phyloP scores from a whole-genome alignment of 2,329 filamentous ascomycete species.

The Paraconiothyrium sp. region DNA sequence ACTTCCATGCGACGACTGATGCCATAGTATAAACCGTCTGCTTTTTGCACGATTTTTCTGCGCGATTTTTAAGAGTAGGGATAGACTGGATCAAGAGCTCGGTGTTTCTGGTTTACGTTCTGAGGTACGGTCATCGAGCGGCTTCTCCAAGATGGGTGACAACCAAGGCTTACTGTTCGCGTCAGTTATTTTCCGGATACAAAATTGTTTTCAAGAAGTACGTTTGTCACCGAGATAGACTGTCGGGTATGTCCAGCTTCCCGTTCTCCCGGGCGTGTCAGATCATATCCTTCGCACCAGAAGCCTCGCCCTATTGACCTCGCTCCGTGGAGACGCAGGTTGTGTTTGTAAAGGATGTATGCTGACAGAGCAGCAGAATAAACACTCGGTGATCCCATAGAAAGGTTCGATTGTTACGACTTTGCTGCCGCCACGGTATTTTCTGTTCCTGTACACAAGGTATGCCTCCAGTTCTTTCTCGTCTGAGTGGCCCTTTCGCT shows the following conservation, averaged over 20 bases:
- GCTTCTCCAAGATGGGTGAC: slow-evolving; percentile 1
- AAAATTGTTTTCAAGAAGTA: slow-evolving; percentile 38
- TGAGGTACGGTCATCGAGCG: slow-evolving; percentile 40
- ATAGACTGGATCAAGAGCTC: slow-evolving; percentile 54
- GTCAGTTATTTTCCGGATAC: slow-evolving; percentile 39
- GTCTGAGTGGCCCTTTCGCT: slow-evolving; percentile 9
- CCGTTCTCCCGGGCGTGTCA: neutral
- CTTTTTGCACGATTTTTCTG: slow-evolving; percentile 44
- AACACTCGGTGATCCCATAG: slow-evolving; percentile 41
- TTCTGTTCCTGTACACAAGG: slow-evolving; percentile 39
- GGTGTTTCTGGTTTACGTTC: slow-evolving; percentile 49
- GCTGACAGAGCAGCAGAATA: slow-evolving; percentile 32
- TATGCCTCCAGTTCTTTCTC: slow-evolving; percentile 34
- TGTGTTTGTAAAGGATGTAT: slow-evolving; percentile 6
- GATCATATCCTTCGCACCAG: neutral
- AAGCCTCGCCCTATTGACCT: neutral
- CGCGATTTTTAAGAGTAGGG: slow-evolving; percentile 51
- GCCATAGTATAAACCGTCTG: slow-evolving; percentile 45
- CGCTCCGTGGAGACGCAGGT: neutral
- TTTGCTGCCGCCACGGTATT: slow-evolving; percentile 36
- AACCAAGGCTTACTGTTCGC: slow-evolving; percentile 32
- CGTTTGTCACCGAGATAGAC: slow-evolving; percentile 28
- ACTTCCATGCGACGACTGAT: slow-evolving; percentile 48
- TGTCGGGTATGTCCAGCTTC: slow-evolving; percentile 21
- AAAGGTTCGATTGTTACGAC: slow-evolving; percentile 41